These are phyloP conservation scores for Podospora sp. DNA, from an alignment of 495 filamentous ascomycete species.

Conservation along the genomic window DNA sequence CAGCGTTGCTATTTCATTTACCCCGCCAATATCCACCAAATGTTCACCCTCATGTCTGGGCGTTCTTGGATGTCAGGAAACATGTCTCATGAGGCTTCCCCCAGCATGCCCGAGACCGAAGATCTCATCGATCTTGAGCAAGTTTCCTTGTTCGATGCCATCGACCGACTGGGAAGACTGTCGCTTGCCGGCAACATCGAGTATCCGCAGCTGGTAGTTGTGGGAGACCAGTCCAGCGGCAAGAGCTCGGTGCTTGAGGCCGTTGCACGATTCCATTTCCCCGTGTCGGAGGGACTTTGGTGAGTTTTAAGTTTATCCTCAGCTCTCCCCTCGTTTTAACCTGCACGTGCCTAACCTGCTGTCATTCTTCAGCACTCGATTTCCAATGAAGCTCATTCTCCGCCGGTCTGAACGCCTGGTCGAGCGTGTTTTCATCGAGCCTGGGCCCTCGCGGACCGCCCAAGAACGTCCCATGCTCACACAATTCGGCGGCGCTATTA, in stretches of 20 bases:
- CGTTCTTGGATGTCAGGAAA: no score
- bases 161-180: not conserved
- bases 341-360: no score
- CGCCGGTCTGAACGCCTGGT: not conserved
- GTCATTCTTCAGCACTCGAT: not conserved
- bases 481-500: not conserved
- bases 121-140: no score
- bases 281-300: not conserved
- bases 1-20: no score
- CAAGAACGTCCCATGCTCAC: not conserved
- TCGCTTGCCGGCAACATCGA: not conserved
- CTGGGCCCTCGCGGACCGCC: not conserved
- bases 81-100: no score
- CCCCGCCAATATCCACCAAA: no score
- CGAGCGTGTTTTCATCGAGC: not conserved
- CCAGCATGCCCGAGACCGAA: no score
- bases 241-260: conserved; percentile 7
- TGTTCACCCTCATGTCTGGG: no score
- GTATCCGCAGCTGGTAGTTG: not conserved
- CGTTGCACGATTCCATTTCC: not conserved
- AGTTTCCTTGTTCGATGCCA: not conserved
- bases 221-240: conserved; percentile 4
- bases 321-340: no score
- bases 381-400: not conserved
- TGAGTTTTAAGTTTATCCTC: no score